Conservation (phyloP, 2,329 filamentous ascomycete species). For the Herpotrichia juniperi region DNA sequence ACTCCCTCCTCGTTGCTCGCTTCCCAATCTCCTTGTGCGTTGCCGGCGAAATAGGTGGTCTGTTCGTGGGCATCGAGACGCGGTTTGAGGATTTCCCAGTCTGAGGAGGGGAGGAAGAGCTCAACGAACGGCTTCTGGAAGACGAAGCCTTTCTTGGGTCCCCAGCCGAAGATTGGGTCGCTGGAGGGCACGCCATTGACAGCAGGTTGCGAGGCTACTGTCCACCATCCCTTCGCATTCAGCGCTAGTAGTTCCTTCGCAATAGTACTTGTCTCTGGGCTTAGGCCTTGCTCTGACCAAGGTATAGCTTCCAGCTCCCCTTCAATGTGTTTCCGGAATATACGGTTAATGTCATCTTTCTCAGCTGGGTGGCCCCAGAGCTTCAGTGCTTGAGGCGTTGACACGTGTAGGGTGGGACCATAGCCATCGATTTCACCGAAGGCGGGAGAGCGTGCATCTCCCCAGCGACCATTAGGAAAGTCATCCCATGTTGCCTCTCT, state of each 20-base stretch:
- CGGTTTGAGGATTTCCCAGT: conserved; percentile 72
- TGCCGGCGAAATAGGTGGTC: conserved; percentile 88
- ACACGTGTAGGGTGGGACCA: conserved; percentile 92
- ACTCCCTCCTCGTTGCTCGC: conserved; percentile 71
- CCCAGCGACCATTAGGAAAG: conserved; percentile 95
- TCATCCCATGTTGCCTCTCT: conserved; percentile 99
- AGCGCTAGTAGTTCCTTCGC: conserved; percentile 74
- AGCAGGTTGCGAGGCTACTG: conserved; percentile 91
- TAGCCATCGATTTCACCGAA: conserved; percentile 99
- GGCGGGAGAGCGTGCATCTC: conserved; percentile 82
- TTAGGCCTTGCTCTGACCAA: conserved; percentile 90
- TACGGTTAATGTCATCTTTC: conserved; percentile 72
- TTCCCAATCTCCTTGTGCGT: conserved; percentile 76
- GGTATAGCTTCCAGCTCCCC: conserved; percentile 83
- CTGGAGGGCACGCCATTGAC: conserved; percentile 83
- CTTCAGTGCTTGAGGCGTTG: conserved; percentile 78
- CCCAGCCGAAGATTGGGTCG: conserved; percentile 88
- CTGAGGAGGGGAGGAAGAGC: conserved; percentile 79
- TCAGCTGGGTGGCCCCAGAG: conserved; percentile 84
- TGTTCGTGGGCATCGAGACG: conserved; percentile 70
- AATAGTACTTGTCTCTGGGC: conserved; percentile 84
- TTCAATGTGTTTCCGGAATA: conserved; percentile 82
- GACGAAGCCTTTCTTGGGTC: conserved; percentile 87
- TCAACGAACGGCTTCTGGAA: conserved; percentile 99
- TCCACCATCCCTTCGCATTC: conserved; percentile 92